A percentile compares a stretch with the other conserved stretches of the same genome.
These are phyloP conservation scores for Mallotus repandus DNA, from an alignment of 441 rosid species.

Conservation along the genomic window DNA sequence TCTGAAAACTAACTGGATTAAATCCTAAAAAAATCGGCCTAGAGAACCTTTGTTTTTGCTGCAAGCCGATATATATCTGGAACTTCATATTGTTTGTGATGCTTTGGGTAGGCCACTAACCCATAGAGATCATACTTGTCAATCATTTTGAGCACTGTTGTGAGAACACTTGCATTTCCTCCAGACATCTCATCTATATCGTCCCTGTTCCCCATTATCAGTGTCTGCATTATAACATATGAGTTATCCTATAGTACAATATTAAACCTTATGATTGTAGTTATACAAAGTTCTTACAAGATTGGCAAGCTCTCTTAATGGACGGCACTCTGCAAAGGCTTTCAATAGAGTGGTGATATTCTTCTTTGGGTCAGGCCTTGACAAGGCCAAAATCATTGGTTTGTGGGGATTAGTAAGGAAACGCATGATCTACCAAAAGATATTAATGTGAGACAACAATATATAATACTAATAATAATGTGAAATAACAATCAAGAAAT, in stretches of 20 bases:
- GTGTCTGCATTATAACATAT: constrained; percentile 48
- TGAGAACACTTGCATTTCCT: constrained; percentile 84
- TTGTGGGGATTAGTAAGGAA: constrained; percentile 95
- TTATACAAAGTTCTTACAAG: constrained; percentile 49
- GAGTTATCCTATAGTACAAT: constrained; percentile 3
- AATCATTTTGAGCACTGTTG: constrained; percentile 76
- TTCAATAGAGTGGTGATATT: constrained; percentile 87
- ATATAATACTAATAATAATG: not conserved
- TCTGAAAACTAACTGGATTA: constrained; percentile 9
- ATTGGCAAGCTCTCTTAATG: constrained; percentile 91
- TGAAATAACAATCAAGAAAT: constrained; percentile 14
- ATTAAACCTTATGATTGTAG: not conserved
- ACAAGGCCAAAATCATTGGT: constrained; percentile 93
- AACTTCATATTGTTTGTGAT: constrained; percentile 94
- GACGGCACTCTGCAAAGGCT: constrained; percentile 95
- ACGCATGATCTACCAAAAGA: constrained; percentile 66
- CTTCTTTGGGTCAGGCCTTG: constrained; percentile 98
- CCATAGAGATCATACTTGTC: constrained; percentile 97
- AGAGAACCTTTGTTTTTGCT: constrained; percentile 74
- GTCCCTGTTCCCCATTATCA: constrained; percentile 95
- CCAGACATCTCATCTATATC: constrained; percentile 82
- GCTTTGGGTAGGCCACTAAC: constrained; percentile 92
- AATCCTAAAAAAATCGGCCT: constrained; percentile 12
- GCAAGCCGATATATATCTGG: constrained; percentile 95
- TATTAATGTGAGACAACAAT: constrained; percentile 11